Conservation (phyloP, 2,329 filamentous ascomycete genomes). For the Thermothelomyces thermophilus region DNA sequence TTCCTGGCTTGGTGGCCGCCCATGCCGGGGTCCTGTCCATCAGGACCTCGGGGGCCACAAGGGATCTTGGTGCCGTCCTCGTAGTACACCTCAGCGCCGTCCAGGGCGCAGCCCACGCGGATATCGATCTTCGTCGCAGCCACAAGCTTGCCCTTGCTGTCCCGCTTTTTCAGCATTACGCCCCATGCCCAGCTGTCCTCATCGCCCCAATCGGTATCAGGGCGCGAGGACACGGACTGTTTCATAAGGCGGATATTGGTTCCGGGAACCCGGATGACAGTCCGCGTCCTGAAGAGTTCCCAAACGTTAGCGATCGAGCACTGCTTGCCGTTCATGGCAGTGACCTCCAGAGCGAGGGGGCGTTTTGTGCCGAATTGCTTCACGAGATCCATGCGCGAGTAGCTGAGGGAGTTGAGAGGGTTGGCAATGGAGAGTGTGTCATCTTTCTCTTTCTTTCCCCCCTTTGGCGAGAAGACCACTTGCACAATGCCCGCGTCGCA, state of each 20-base stretch:
- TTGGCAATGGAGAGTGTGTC: background rate
- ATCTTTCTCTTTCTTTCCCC: background rate
- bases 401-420: background rate
- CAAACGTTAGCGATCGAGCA: conserved; percentile 29
- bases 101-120: conserved; percentile 37
- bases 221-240: conserved; percentile 26
- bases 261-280: conserved; percentile 34
- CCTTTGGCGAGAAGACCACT: conserved; percentile 15
- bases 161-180: conserved; percentile 29
- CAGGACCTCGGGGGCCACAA: conserved; percentile 36
- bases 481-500: conserved; percentile 19
- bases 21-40: conserved; percentile 22
- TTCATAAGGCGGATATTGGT: conserved; percentile 35
- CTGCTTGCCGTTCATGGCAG: conserved; percentile 38
- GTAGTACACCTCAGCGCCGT: conserved; percentile 41
- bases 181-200: conserved; percentile 28
- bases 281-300: conserved; percentile 27
- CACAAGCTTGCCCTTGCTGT: conserved; percentile 29
- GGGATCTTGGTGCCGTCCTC: conserved; percentile 36
- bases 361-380: conserved; percentile 26
- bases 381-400: conserved; percentile 24
- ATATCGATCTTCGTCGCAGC: conserved; percentile 39
- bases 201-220: no score
- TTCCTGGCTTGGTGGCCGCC: conserved; percentile 29
- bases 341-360: conserved; percentile 29